These are phyloP conservation scores for Ustilago curta DNA, from an alignment of 1,284 basidiomycete genomes.

Conservation along the genomic window DNA sequence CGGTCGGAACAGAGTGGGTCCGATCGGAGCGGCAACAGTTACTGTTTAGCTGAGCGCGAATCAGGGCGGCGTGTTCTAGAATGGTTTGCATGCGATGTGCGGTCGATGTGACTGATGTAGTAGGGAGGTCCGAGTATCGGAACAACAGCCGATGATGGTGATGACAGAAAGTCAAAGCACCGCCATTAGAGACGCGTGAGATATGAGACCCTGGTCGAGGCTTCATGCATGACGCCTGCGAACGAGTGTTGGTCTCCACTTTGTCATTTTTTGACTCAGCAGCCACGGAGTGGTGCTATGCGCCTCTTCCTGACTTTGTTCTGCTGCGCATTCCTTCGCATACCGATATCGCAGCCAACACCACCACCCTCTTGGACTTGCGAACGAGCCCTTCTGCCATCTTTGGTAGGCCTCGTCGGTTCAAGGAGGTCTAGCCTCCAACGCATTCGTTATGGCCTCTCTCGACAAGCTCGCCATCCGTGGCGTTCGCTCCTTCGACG, in stretches of 20 bases:
- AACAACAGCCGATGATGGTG: conserved; percentile 18
- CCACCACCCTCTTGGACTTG: too few species aligned
- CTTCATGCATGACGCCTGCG: not conserved
- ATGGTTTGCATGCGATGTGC: conserved; percentile 4
- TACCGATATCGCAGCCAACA: not conserved
- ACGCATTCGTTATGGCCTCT: conserved; percentile 50
- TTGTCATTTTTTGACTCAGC: conserved; percentile 21
- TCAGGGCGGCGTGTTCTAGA: too few species aligned
- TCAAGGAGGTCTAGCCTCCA: not conserved
- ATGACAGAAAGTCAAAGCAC: conserved; percentile 6
- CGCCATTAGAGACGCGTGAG: conserved; percentile 17
- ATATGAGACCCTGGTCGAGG: conserved; percentile 10
- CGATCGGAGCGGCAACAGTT: not conserved
- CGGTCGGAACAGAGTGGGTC: not conserved
- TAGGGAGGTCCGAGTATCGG: not conserved
- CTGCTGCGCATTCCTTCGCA: not conserved
- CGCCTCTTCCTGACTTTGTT: conserved; percentile 1
- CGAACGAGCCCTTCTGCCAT: too few species aligned
- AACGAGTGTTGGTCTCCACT: conserved; percentile 32
- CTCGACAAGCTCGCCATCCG: conserved; percentile 69
- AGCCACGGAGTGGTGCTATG: not conserved
- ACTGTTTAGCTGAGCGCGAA: not conserved
- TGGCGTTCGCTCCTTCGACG: conserved; percentile 72
- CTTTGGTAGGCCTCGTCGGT: not conserved
- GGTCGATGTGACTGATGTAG: not conserved